phyloP scores from a whole-genome alignment of 2,329 filamentous ascomycete genomes.

The Aspergillus unguis region DNA sequence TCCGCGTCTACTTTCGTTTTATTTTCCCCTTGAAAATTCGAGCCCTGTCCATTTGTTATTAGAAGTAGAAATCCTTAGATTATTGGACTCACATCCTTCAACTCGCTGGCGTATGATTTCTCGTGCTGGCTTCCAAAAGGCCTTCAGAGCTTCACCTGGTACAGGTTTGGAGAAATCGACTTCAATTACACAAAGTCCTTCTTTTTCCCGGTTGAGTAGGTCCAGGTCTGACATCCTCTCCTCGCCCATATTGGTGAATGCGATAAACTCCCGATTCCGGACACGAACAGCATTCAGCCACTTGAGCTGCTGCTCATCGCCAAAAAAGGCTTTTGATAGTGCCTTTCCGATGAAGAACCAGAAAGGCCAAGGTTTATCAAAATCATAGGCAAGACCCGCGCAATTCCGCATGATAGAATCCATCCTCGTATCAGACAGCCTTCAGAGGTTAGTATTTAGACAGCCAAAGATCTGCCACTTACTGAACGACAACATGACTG shows the following conservation, averaged over 20 bases:
- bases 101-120: neutral
- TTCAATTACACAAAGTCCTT: neutral
- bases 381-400: slow-evolving; percentile 7
- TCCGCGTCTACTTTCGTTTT: too few species aligned
- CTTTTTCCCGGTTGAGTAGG: neutral
- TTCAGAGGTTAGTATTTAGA: neutral
- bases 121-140: neutral
- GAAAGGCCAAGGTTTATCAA: slow-evolving; percentile 12
- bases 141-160: neutral
- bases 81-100: neutral
- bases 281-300: slow-evolving; percentile 13
- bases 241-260: slow-evolving; percentile 6
- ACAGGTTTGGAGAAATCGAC: neutral
- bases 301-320: slow-evolving; percentile 11
- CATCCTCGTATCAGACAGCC: slow-evolving; percentile 10
- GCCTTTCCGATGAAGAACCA: slow-evolving; percentile 15
- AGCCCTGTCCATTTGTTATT: too few species aligned
- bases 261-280: slow-evolving; percentile 10
- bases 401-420: slow-evolving; percentile 12
- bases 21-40: too few species aligned
- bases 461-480: neutral
- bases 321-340: slow-evolving; percentile 10
- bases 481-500: neutral
- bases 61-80: too few species aligned
- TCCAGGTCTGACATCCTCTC: neutral